Conservation (phyloP, 139 green algal genomes). For the Edaphochlamys debaryana region DNA sequence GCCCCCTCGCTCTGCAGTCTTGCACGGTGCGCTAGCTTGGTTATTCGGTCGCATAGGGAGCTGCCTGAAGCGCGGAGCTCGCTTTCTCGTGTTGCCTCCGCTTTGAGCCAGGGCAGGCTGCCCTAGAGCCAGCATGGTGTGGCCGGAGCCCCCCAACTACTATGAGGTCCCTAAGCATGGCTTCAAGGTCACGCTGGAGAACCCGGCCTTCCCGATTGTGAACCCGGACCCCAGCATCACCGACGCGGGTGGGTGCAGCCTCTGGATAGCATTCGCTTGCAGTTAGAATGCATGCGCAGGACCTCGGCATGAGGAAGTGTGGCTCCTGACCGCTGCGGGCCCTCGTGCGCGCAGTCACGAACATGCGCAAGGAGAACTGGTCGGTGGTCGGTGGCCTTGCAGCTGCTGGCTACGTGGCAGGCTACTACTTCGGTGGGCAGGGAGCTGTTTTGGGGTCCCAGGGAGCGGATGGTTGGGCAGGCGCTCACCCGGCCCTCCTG, state of each 20-base stretch:
- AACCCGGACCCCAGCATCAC: slow-evolving; percentile 51
- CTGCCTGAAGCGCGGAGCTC: too few relatives aligned
- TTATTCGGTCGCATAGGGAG: too few relatives aligned
- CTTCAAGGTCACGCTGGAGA: slow-evolving; percentile 58
- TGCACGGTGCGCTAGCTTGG: too few relatives aligned
- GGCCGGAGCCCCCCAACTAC: slow-evolving; percentile 59
- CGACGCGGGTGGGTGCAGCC: slow-evolving; percentile 45
- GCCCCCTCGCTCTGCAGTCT: too few relatives aligned
- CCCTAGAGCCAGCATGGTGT: slow-evolving; percentile 41
- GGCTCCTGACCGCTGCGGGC: not conserved
- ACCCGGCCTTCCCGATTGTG: slow-evolving; percentile 50
- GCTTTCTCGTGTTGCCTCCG: too few relatives aligned
- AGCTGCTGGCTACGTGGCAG: slow-evolving; percentile 31
- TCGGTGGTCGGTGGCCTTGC: slow-evolving; percentile 43
- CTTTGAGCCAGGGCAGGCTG: too few relatives aligned
- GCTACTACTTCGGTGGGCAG: slow-evolving; percentile 56
- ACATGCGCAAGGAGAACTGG: slow-evolving; percentile 52
- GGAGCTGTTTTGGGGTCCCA: too few relatives aligned
- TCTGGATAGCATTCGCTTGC: not conserved
- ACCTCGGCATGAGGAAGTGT: too few relatives aligned
- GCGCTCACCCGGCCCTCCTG: too few relatives aligned
- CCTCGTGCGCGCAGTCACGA: slow-evolving; percentile 44
- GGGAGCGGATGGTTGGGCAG: too few relatives aligned
- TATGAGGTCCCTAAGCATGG: slow-evolving; percentile 48
- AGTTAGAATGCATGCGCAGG: not conserved